Conservation (phyloP, 345 rosid genomes). For the Dimocarpus longan region DNA sequence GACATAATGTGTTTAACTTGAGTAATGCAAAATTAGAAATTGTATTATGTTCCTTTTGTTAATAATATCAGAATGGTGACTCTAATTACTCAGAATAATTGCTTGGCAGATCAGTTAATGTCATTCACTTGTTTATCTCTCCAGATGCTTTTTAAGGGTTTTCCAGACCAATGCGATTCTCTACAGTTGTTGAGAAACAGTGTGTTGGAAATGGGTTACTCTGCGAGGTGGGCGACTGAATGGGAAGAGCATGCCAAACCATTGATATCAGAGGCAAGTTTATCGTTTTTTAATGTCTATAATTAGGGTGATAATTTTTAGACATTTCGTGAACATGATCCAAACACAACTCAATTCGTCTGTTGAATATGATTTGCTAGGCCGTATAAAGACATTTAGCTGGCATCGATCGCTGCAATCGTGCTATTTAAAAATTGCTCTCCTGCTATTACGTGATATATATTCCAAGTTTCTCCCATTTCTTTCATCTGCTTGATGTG, state of each 20-base stretch:
- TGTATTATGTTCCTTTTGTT: background rate
- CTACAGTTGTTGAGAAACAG: constrained; percentile 64
- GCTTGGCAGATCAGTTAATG: background rate
- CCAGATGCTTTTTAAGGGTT: constrained; percentile 86
- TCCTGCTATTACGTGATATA: background rate
- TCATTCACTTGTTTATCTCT: background rate
- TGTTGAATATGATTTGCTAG: background rate
- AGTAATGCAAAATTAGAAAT: background rate
- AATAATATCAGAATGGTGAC: too few relatives aligned
- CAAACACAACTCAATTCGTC: background rate
- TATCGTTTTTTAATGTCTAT: background rate
- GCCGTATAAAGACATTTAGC: background rate
- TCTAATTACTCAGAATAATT: background rate
- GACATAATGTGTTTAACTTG: background rate
- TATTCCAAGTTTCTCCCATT: background rate
- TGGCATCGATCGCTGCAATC: background rate
- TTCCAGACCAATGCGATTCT: constrained; percentile 66
- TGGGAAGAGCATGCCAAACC: constrained; percentile 97
- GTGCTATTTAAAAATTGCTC: background rate
- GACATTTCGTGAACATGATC: background rate
- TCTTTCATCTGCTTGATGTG: background rate
- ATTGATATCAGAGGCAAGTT: constrained; percentile 54
- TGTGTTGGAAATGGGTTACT: constrained; percentile 65
- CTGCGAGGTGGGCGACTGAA: constrained; percentile 77
- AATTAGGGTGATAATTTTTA: background rate